These are phyloP conservation scores for Blastobotrys capitulatus DNA, from an alignment of 1,139 yeast species.

Conservation along the genomic window DNA sequence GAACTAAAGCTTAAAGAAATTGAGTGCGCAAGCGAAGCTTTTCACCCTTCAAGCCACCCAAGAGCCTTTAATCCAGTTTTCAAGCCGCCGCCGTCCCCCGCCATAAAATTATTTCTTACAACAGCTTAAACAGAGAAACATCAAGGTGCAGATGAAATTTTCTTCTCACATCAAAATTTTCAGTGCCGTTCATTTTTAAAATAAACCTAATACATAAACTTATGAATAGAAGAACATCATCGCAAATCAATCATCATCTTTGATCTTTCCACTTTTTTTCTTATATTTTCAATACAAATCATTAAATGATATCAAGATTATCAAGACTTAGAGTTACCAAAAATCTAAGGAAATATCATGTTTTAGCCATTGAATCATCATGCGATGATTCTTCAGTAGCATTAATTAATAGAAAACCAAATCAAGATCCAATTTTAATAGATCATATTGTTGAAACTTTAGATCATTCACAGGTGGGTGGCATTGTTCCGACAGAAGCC, in stretches of 20 bases:
- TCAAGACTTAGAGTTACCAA: neutral
- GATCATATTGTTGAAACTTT: constrained; percentile 63
- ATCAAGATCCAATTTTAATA: constrained; percentile 41
- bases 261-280: no score
- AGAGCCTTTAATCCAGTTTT: no score
- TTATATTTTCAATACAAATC: no score
- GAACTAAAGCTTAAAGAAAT: no score
- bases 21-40: neutral
- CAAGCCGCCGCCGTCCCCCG: no score
- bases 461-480: constrained; percentile 64
- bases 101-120: no score
- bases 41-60: no score
- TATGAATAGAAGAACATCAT: no score
- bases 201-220: no score
- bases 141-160: neutral
- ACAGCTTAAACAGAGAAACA: no score
- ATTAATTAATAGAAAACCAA: constrained; percentile 47
- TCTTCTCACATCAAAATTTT: neutral
- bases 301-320: no score
- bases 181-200: constrained; percentile 1
- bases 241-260: no score
- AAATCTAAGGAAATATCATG: constrained; percentile 44
- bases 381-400: constrained; percentile 96
- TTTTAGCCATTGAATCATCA: constrained; percentile 84
- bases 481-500: constrained; percentile 85